Evolutionary conservation across 129 eudicot species (phyloP), one percentile per base, ranked within the genome.

Genomic region (Deinandra increscens): DNA sequence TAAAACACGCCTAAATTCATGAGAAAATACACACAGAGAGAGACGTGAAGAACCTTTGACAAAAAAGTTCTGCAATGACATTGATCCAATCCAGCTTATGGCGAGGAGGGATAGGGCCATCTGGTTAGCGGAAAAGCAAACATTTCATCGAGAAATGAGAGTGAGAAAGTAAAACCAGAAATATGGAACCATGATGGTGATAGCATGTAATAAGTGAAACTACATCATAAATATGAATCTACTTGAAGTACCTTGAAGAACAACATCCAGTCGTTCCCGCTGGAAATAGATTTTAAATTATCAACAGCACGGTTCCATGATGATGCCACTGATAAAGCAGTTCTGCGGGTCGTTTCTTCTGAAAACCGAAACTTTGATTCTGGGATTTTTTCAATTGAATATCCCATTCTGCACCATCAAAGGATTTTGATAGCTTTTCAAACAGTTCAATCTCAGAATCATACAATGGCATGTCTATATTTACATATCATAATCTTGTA

Each of bases 341-440:
- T 74, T 67, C 72, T 76, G 10, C 75, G 86, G 14, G 87, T 82
- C 68, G 67, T 70, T 49, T 86, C 94, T 84, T 87, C 91, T 29
- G 97, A 79, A 46, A 69, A 70, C 65, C 72, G 65, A 80, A 90
- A 87, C 60, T 79, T 86, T 39, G 95, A 86, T 69, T 84, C 95
- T 0, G 88, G 91, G 68, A 90, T 71, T 65, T 84, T 86, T 68
- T 84, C 92, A 18, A 89, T 63, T 62, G 82, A 61, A 81, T 82
- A 86, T 48, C 95, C 97, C 58, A 82, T 66, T 70, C 97, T 90
- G 86, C 72, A 60, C 37, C 69, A 76, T 18, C 19, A 75, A 11
- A 66, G 69, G 38, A 23, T 6, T 22, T 23, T 9, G 36, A 26
- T 22, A 66, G 36, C 45, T 22, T 66, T 7, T 45, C 8, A 26